These are phyloP conservation scores for Thelonectria blattea DNA, from an alignment of 2,329 filamentous ascomycete genomes.

Conservation along the genomic window DNA sequence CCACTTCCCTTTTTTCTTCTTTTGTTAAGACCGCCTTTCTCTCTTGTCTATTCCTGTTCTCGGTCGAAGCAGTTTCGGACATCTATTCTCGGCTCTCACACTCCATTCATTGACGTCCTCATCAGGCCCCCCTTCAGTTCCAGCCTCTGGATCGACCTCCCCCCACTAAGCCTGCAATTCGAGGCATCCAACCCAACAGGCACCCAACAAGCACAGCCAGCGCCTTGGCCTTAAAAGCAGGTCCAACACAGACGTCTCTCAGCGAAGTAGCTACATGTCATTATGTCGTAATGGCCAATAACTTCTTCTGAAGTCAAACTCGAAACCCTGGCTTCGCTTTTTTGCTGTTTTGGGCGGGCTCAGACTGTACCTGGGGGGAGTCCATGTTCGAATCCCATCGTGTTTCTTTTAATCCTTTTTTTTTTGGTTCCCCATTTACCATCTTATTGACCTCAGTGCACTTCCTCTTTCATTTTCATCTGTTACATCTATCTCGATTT, in stretches of 20 bases:
- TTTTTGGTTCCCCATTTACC: no score
- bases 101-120: not conserved
- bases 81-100: not conserved
- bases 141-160: not conserved
- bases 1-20: not conserved
- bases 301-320: no score
- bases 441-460: no score
- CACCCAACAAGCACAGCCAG: not conserved
- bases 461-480: no score
- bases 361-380: no score
- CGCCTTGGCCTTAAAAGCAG: not conserved
- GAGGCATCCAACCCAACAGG: not conserved
- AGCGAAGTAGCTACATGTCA: slow-evolving; percentile 4
- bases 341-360: not conserved
- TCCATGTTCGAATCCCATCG: no score
- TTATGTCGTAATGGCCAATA: not conserved
- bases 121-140: not conserved
- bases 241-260: not conserved
- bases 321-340: not conserved
- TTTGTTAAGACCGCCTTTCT: not conserved
- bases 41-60: not conserved
- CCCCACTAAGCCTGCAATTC: not conserved
- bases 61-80: no score
- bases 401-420: no score
- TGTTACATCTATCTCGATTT: no score